Conservation (phyloP, 1,139 yeast species). For the Cylindricascospora bacillispora region DNA sequence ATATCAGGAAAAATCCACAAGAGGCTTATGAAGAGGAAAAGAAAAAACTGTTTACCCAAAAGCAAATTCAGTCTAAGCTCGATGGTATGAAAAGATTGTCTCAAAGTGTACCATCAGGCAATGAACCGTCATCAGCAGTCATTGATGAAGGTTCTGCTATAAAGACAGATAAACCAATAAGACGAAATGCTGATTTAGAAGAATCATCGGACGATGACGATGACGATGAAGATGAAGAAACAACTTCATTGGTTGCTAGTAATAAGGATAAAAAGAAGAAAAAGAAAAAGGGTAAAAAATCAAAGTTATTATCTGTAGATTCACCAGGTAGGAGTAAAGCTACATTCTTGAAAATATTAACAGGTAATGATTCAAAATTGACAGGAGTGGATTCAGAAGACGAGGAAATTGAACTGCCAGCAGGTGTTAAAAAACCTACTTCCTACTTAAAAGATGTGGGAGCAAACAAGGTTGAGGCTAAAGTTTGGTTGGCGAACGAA, state of each 20-base stretch:
- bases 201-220: constrained; percentile 35
- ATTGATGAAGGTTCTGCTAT: neutral
- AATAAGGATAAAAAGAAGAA: constrained; percentile 5
- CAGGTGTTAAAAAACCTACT: constrained; percentile 78
- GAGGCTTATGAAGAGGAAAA: constrained; percentile 54
- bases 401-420: constrained; percentile 73
- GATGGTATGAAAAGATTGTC: constrained; percentile 28
- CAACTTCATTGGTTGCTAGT: constrained; percentile 6
- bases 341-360: constrained; percentile 20
- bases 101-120: constrained; percentile 5
- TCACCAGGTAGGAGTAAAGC: constrained; percentile 14
- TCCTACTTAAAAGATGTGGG: constrained; percentile 76
- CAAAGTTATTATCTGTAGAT: no score
- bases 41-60: constrained; percentile 31
- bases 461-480: constrained; percentile 87
- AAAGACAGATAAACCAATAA: constrained; percentile 1
- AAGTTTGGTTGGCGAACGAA: constrained; percentile 97
- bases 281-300: constrained; percentile 5
- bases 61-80: constrained; percentile 36
- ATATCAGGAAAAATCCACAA: constrained; percentile 62
- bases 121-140: constrained; percentile 5
- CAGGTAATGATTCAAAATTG: constrained; percentile 27
- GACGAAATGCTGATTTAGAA: constrained; percentile 32
- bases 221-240: constrained; percentile 28
- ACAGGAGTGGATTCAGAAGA: constrained; percentile 75